These are phyloP conservation scores for Chlorella sp. DNA, from an alignment of 139 green algal genomes.

Conservation along the genomic window DNA sequence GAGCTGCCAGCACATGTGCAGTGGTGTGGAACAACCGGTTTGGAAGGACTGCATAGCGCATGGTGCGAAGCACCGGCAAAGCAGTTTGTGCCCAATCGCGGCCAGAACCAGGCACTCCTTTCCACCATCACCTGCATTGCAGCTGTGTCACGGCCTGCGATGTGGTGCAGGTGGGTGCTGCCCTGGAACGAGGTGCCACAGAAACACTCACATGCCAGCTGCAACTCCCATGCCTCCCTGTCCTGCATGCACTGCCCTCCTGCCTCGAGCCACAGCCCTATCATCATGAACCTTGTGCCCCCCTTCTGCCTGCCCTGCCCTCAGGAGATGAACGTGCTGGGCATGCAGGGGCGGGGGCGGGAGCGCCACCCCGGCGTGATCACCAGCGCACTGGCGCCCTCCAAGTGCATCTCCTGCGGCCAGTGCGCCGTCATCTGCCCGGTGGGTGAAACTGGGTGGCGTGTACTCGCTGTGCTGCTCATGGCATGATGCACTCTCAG, in stretches of 20 bases:
- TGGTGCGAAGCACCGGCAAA: too few relatives aligned
- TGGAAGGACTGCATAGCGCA: too few relatives aligned
- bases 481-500: too few relatives aligned
- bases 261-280: neutral
- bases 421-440: constrained; percentile 60
- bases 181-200: neutral
- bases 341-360: constrained; percentile 42
- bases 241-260: too few relatives aligned
- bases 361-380: constrained; percentile 52
- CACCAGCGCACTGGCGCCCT: constrained; percentile 14
- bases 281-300: too few relatives aligned
- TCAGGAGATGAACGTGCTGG: constrained; percentile 65
- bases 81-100: too few relatives aligned
- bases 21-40: too few relatives aligned
- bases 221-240: neutral
- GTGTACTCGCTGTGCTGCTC: too few relatives aligned
- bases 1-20: too few relatives aligned
- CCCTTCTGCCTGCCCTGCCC: neutral
- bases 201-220: neutral
- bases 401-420: constrained; percentile 58
- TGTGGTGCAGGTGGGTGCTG: constrained; percentile 17
- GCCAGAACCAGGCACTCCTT: too few relatives aligned
- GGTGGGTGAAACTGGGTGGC: neutral
- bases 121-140: too few relatives aligned
- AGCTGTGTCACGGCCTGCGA: constrained; percentile 51